Evolutionary conservation across 140 eudicot species (phyloP).

Genomic region (Flaveria floridana): DNA sequence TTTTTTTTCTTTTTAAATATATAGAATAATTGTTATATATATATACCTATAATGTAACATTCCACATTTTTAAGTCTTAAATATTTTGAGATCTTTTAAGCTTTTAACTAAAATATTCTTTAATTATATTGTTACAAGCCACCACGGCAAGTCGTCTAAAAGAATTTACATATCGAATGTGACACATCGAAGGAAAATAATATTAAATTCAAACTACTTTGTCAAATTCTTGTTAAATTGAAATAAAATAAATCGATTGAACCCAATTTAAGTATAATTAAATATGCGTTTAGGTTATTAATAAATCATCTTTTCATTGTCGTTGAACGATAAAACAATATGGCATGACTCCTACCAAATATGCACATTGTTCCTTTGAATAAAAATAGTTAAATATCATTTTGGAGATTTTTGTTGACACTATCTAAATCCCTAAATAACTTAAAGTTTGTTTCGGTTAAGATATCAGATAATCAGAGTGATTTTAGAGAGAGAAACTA

Average conservation of each 20-base stretch:
- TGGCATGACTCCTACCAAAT: constrained; percentile 12
- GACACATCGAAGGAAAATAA: background rate
- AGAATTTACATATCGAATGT: constrained; percentile 25
- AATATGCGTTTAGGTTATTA: background rate
- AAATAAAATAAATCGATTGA: background rate
- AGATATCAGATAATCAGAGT: background rate
- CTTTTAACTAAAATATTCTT: no score
- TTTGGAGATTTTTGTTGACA: background rate
- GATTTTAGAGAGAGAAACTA: background rate
- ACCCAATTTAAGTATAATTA: background rate
- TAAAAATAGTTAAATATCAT: background rate
- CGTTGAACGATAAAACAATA: constrained; percentile 31
- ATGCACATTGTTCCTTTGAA: constrained; percentile 1
- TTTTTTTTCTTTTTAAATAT: no score
- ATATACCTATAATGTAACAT: no score
- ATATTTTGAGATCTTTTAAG: background rate
- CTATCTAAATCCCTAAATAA: background rate
- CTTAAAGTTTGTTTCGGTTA: background rate
- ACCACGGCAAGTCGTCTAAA: background rate
- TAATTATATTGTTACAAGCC: no score
- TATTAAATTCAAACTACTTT: background rate
- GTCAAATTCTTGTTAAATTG: background rate
- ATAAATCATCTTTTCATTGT: background rate
- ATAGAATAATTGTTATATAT: no score
- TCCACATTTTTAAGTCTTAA: background rate